phyloP scores from a whole-genome alignment of 1,284 basidiomycete genomes.

The Afroboletus lepidellus region DNA sequence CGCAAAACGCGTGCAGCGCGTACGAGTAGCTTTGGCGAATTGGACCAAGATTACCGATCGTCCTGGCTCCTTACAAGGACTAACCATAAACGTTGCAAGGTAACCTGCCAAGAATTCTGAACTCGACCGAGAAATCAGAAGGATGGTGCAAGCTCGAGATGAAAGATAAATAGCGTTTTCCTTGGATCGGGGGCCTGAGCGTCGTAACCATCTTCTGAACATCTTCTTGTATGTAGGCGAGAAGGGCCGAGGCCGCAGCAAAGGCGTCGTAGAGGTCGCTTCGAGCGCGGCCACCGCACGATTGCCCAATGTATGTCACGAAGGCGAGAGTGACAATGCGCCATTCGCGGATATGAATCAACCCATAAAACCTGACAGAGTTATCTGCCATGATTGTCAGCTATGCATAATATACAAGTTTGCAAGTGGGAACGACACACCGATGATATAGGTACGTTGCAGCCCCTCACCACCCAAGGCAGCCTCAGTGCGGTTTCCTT shows the following conservation, averaged over 20 bases:
- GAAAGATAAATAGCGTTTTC: neutral
- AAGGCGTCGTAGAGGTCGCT: neutral
- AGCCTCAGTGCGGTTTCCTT: too few relatives aligned
- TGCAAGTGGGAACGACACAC: neutral
- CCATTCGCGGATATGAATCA: neutral
- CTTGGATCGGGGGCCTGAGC: neutral
- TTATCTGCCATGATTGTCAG: neutral
- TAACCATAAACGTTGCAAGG: neutral
- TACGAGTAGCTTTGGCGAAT: neutral
- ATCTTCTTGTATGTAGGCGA: neutral
- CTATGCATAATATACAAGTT: neutral
- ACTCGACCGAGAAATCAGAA: neutral
- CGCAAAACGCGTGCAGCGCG: neutral
- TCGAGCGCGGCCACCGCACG: neutral
- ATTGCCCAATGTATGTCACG: neutral
- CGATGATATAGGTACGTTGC: neutral
- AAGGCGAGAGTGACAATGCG: neutral
- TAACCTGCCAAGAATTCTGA: neutral
- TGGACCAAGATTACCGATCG: neutral
- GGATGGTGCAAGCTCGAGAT: neutral
- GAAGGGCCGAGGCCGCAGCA: neutral
- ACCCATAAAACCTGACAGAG: neutral
- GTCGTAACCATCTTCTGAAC: neutral
- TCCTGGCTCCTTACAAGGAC: neutral
- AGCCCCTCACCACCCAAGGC: neutral